Evolutionary conservation across 1,139 yeast species (phyloP), one percentile per base, ranked within the genome.

Genomic region (Geotrichum aggregatum): DNA sequence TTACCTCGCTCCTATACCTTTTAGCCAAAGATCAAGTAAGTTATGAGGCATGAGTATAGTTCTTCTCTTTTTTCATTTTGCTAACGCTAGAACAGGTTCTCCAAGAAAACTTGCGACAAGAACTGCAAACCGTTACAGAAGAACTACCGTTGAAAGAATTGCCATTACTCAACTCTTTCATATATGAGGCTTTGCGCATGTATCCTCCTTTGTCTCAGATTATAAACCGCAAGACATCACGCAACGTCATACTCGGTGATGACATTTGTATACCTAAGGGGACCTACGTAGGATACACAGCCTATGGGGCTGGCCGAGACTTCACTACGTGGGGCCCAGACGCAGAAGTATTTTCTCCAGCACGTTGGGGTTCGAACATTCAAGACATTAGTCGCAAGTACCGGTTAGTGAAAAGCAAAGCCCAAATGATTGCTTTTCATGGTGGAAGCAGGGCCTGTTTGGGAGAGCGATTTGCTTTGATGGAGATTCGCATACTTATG

Each of bases 361-460:
- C 68, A 50, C 68, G 88, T 50, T 83, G 88, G 88, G 84, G 84
- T 18, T 70, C 36, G 3, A 28, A n/a, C 11, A 44, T 44, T 4
- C 49, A 47, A n/a, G 51, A 50, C 13, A 50, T 80, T 2, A 60
- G 64, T 30, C 62, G 62, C 33, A 71, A 64, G 14, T 81, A 77
- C 68, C 65, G 70, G 22, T 57, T 54, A 4, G 72, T 79, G 6
- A 81, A 81, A 62, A 69, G 77, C 48, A 65, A 63, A 19, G 73
- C 77, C 10, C 69, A 68, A 8, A 63, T 81, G 38, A 76, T 82
- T 4, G 76, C 83, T 0, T 81, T 81, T 59, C 85, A 81, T 61
- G 86, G 86, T 5, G 75, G 84, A 11, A 76, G 71, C 56, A 66
- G 86, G 46, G 84, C 84, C 0, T 81, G 86, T 62, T 64, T 81